Evolutionary conservation across 306 rosid species (phyloP).

Genomic region (Cicer arietinum): DNA sequence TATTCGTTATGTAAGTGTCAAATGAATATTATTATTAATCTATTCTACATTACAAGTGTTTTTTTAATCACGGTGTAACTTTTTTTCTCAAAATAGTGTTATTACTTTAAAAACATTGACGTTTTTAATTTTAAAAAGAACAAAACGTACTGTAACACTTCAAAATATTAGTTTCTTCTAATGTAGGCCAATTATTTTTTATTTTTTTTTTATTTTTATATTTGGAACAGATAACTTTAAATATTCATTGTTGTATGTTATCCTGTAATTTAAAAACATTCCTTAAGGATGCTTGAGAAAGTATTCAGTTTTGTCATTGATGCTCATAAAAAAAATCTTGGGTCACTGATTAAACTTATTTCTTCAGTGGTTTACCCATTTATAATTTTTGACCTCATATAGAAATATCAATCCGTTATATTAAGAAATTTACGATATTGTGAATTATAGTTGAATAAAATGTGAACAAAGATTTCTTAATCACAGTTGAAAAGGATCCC

Average conservation of each 20-base stretch:
- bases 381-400: neutral
- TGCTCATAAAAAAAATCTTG: neutral
- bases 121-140: too few relatives aligned
- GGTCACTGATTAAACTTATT: neutral
- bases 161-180: too few relatives aligned
- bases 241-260: neutral
- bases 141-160: too few relatives aligned
- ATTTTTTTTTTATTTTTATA: too few relatives aligned
- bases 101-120: too few relatives aligned
- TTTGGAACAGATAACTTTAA: neutral
- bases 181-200: too few relatives aligned
- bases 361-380: conserved; percentile 34
- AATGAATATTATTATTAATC: too few relatives aligned
- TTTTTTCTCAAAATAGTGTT: too few relatives aligned
- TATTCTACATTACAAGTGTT: too few relatives aligned
- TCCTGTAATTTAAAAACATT: neutral
- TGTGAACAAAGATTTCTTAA: neutral
- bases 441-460: neutral
- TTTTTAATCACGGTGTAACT: too few relatives aligned
- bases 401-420: neutral
- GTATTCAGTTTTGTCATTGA: neutral
- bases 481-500: neutral
- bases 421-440: neutral
- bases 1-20: too few relatives aligned
- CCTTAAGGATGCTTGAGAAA: neutral